Conservation (phyloP, 805 yeast genomes). For the Starmerella floricola region DNA sequence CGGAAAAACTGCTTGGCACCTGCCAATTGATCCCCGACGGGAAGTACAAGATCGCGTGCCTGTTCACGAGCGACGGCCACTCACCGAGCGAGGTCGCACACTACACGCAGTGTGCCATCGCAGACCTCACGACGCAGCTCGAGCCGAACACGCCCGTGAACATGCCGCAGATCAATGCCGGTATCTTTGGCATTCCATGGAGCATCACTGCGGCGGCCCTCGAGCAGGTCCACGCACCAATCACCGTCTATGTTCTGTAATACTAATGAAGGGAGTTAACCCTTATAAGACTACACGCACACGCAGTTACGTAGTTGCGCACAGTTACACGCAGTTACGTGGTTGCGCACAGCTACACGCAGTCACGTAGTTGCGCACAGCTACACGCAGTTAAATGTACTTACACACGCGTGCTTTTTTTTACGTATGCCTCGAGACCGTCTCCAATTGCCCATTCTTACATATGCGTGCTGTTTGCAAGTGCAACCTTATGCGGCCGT, state of each 20-base stretch:
- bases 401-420: too few relatives aligned
- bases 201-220: slow-evolving; percentile 46
- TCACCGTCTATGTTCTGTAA: slow-evolving; percentile 38
- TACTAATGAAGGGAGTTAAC: too few relatives aligned
- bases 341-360: too few relatives aligned
- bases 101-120: slow-evolving; percentile 41
- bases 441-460: too few relatives aligned
- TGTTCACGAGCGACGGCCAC: slow-evolving; percentile 48
- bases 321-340: too few relatives aligned
- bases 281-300: too few relatives aligned
- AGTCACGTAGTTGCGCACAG: too few relatives aligned
- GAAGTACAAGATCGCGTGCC: slow-evolving; percentile 42
- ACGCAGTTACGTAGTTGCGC: too few relatives aligned
- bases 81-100: slow-evolving; percentile 37
- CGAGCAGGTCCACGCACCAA: slow-evolving; percentile 27
- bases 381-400: too few relatives aligned
- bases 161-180: slow-evolving; percentile 73
- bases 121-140: slow-evolving; percentile 34
- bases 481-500: too few relatives aligned
- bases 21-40: slow-evolving; percentile 38
- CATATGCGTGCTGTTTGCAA: too few relatives aligned
- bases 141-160: slow-evolving; percentile 29
- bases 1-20: slow-evolving; percentile 41
- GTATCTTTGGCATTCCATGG: slow-evolving; percentile 76
- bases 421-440: too few relatives aligned